Base-by-base conservation (phyloP, 371 early-diverging fungal species). In the Circinella umbellata region DNA sequence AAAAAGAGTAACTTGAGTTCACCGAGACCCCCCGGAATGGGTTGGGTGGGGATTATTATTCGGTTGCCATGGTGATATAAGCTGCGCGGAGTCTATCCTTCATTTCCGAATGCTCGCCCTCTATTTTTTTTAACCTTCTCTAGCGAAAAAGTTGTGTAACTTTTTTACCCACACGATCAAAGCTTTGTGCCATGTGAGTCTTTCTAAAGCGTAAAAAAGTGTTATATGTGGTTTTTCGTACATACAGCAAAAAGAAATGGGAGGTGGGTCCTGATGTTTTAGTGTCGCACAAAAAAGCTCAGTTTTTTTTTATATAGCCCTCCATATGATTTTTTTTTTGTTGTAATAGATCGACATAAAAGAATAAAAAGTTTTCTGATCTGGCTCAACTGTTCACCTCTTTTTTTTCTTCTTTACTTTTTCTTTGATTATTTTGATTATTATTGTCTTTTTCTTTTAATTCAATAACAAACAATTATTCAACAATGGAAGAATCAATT, bases 11-110 rank as follows among this genome's bases (percentile, higher is more conserved):
- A 63, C 15, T 18, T 13, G 34, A 9, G 1, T 6, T 13, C n/a
- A 10, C 63, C 63, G 63, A 63, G 7, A 37, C 35, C 47, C 63
- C 63, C 63, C 63, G 63, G 63, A 63, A 27, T 3, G 13, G 63
- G 42, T 18, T 42, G 27, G 27, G 27, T 27, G 27, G 27, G 27
- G 27, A 27, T 27, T 27, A 42, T 42, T 9, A 9, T 42, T 42
- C 3, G 42, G 42, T 42, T 42, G 3, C 42, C 42, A 42, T 42
- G 42, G 42, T 42, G 42, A 42, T 42, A 11, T 9, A 9, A 11
- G 46, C 27, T 63, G 47, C 47, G 63, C 63, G 63, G 63, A 63
- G 63, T 63, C 63, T 42, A n/a, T 17, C 20, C 18, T 63, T 63
- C 63, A 63, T 63, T 46, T 63, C 63, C 63, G 63, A 39, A 38